Conservation (phyloP, 192 early-diverging fungal species). For the Gamsiella multidivaricata region DNA sequence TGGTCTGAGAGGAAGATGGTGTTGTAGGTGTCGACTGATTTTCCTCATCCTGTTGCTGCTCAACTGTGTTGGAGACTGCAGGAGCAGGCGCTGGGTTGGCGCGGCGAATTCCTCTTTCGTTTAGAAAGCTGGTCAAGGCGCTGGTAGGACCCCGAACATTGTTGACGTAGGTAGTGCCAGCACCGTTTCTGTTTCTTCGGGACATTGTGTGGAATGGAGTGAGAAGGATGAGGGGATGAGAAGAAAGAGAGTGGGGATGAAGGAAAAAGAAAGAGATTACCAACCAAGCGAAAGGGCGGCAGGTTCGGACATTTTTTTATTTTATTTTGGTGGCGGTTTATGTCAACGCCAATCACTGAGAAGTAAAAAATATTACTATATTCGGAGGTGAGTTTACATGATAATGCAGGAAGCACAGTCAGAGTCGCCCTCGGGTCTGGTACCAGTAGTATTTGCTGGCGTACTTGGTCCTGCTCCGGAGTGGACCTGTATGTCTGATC, state of each 20-base stretch:
- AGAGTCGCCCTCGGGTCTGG: constrained; percentile 7
- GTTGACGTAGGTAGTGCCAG: constrained; percentile 52
- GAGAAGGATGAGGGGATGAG: neutral
- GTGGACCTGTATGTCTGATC: neutral
- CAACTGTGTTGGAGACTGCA: no score
- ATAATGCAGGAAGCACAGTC: constrained; percentile 12
- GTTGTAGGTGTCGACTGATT: neutral
- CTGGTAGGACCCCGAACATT: constrained; percentile 63
- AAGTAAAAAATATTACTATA: no score
- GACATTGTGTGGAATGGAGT: constrained; percentile 25
- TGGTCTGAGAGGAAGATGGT: constrained; percentile 1
- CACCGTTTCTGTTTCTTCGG: constrained; percentile 29
- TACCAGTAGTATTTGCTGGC: no score
- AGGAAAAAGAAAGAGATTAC: neutral
- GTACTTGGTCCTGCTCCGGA: neutral
- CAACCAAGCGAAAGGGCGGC: neutral
- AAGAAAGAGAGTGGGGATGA: neutral
- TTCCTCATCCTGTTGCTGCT: neutral
- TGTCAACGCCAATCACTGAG: constrained; percentile 13
- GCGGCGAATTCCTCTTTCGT: constrained; percentile 56
- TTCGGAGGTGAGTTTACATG: constrained; percentile 27
- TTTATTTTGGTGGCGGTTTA: constrained; percentile 11
- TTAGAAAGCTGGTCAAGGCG: constrained; percentile 60
- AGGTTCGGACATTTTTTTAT: no score
- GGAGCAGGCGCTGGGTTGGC: constrained; percentile 49